Percentiles rank a stretch among this genome's conserved stretches.
Evolutionary conservation across 1,139 yeast genomes (phyloP).

Genomic region (Pichia sp.): DNA sequence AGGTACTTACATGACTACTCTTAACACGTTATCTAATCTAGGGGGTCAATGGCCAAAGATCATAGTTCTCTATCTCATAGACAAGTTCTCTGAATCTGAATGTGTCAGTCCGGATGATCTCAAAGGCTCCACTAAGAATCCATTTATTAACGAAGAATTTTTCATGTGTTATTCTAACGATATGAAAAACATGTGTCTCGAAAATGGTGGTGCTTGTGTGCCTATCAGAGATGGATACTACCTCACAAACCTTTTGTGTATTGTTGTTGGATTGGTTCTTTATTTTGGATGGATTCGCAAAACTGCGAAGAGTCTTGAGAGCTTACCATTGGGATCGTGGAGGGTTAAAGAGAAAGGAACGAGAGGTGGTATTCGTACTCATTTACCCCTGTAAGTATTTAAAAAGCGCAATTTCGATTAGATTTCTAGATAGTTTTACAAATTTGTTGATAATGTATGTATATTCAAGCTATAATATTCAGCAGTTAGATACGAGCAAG

Average conservation of each 20-base stretch:
- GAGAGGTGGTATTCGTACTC: constrained; percentile 11
- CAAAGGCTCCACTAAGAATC: constrained; percentile 10
- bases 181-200: constrained; percentile 42
- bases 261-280: constrained; percentile 55
- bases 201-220: constrained; percentile 48
- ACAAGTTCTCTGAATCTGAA: constrained; percentile 58
- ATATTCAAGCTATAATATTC: no score
- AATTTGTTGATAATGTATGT: no score
- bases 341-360: constrained; percentile 34
- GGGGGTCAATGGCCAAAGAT: constrained; percentile 99
- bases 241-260: constrained; percentile 66
- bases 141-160: constrained; percentile 29
- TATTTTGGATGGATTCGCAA: constrained; percentile 61
- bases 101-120: constrained; percentile 35
- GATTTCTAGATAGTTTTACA: no score
- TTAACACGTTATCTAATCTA: constrained; percentile 83
- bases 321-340: constrained; percentile 64
- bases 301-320: constrained; percentile 51
- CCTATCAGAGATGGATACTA: constrained; percentile 76
- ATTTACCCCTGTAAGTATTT: constrained; percentile 7
- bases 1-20: constrained; percentile 95
- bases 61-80: constrained; percentile 71
- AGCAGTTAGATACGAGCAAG: not conserved
- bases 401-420: not conserved
- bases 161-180: constrained; percentile 34